Evolutionary conservation across 495 filamentous ascomycete genomes (phyloP).

Genomic region (Parathielavia appendiculata): DNA sequence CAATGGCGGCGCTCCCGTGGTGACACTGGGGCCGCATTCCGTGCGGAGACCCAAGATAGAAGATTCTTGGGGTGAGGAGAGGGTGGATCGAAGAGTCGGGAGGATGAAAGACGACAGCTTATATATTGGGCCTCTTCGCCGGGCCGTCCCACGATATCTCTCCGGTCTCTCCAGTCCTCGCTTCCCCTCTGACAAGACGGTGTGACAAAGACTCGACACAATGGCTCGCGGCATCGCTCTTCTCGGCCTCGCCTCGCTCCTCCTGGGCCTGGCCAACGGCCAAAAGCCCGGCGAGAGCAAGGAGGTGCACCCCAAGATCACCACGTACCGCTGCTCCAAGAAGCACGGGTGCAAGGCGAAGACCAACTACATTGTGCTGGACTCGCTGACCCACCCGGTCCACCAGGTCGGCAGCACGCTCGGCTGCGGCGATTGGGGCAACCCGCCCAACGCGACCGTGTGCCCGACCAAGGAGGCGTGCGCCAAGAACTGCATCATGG

Average conservation of each 20-base stretch:
- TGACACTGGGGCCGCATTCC: background rate
- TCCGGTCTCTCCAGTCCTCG: background rate
- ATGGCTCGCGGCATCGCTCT: slow-evolving; percentile 20
- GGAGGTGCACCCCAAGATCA: slow-evolving; percentile 52
- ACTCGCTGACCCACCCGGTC: slow-evolving; percentile 39
- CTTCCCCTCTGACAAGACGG: background rate
- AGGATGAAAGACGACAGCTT: background rate
- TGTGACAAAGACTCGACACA: slow-evolving; percentile 1
- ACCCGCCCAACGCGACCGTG: slow-evolving; percentile 30
- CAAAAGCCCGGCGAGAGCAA: slow-evolving; percentile 23
- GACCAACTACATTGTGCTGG: slow-evolving; percentile 54
- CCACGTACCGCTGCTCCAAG: slow-evolving; percentile 52
- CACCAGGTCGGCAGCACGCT: slow-evolving; percentile 18
- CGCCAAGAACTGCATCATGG: slow-evolving; percentile 48
- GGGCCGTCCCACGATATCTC: background rate
- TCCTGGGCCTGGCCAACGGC: slow-evolving; percentile 18
- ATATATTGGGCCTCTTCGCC: background rate
- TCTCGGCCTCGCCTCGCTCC: slow-evolving; percentile 19
- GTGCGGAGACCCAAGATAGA: background rate
- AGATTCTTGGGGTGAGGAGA: background rate
- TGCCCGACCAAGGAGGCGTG: slow-evolving; percentile 47
- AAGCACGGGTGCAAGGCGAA: slow-evolving; percentile 48
- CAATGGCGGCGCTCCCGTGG: background rate
- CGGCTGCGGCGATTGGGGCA: slow-evolving; percentile 48
- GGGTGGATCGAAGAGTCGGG: background rate